Percentiles rank a stretch among this genome's conserved stretches.
Evolutionary conservation across 768 basidiomycete species (phyloP).

Genomic region (Mycena amicta): DNA sequence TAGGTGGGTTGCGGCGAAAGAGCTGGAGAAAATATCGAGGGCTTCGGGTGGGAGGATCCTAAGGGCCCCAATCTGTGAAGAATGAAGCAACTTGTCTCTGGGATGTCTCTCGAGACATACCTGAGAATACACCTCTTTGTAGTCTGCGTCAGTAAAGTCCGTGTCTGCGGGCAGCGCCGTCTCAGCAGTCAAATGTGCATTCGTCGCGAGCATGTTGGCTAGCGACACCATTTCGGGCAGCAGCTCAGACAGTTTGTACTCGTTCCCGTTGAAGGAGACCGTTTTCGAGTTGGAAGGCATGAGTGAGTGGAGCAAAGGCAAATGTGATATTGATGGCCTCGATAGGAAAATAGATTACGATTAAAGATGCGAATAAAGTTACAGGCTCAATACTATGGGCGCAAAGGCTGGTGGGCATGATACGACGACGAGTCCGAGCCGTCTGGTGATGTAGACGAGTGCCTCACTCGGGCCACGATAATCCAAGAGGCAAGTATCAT

Average conservation of each 20-base stretch:
- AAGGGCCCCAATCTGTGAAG: conserved; percentile 13
- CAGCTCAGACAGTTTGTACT: conserved; percentile 9
- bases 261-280: conserved; percentile 11
- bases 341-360: no score
- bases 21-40: conserved; percentile 16
- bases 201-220: conserved; percentile 7
- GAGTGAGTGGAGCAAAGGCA: neutral
- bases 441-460: neutral
- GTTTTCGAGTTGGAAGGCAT: neutral
- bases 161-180: conserved; percentile 12
- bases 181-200: conserved; percentile 11
- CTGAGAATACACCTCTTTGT: conserved; percentile 16
- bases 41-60: conserved; percentile 14
- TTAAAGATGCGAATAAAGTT: no score
- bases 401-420: no score
- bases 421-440: neutral
- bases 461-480: neutral
- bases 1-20: conserved; percentile 22
- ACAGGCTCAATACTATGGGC: no score
- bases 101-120: neutral
- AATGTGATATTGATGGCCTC: neutral
- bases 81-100: neutral
- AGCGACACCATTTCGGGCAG: neutral
- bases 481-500: no score
- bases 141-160: conserved; percentile 11